Conservation (phyloP, 257 asterid genomes). For the Knoxia roxburghii region DNA sequence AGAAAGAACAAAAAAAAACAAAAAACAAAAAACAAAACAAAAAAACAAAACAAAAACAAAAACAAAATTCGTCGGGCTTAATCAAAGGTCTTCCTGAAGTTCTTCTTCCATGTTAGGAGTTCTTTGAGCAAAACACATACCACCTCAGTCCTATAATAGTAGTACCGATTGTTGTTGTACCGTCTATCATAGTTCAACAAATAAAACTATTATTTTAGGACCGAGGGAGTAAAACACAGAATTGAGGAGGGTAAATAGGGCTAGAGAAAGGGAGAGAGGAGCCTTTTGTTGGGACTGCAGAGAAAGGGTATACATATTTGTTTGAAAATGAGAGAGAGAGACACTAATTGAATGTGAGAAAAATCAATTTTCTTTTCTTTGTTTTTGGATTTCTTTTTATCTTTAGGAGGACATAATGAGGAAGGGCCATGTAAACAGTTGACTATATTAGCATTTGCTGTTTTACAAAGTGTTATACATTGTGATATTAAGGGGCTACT, state of each 20-base stretch:
- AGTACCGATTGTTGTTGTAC: background rate
- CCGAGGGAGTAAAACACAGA: too few species aligned
- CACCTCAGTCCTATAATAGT: too few species aligned
- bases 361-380: background rate
- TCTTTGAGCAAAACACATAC: background rate
- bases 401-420: constrained; percentile 3
- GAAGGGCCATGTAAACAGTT: constrained; percentile 10
- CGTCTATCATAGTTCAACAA: background rate
- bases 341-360: constrained; percentile 9
- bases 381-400: background rate
- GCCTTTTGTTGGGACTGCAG: background rate
- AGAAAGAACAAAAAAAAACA: too few species aligned
- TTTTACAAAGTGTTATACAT: constrained; percentile 6
- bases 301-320: constrained; percentile 5
- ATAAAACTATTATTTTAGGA: constrained; percentile 1
- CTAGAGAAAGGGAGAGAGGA: background rate
- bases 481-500: background rate
- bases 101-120: constrained; percentile 8
- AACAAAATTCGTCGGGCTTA: background rate
- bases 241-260: constrained; percentile 27
- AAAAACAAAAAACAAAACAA: too few species aligned
- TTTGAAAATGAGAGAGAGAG: background rate
- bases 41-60: too few species aligned
- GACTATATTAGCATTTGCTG: constrained; percentile 14
- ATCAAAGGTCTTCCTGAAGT: background rate